A percentile compares a stretch with the other conserved stretches of the same genome.
Evolutionary conservation across 2,329 filamentous ascomycete species (phyloP).

Genomic region (Pseudogymnoascus verrucosus): DNA sequence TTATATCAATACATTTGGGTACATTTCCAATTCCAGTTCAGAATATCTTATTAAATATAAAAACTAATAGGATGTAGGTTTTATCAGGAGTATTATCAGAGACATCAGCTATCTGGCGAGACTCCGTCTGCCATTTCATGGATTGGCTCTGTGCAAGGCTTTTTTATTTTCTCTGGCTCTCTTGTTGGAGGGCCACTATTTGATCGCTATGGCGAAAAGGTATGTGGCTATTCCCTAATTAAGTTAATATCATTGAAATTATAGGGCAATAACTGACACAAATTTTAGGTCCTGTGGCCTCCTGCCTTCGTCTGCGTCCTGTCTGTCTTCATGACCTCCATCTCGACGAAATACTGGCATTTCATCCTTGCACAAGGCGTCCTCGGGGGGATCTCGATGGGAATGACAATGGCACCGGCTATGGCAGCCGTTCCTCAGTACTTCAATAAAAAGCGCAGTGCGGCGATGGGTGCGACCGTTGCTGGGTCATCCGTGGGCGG

Average conservation of each 20-base stretch:
- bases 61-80: slow-evolving; percentile 30
- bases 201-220: slow-evolving; percentile 53
- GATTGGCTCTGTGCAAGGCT: slow-evolving; percentile 50
- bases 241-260: not conserved
- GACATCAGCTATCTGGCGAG: slow-evolving; percentile 37
- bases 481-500: slow-evolving; percentile 43
- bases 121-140: slow-evolving; percentile 47
- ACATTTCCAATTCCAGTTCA: not conserved
- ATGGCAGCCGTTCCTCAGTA: slow-evolving; percentile 37
- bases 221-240: not conserved
- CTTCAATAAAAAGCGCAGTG: slow-evolving; percentile 40
- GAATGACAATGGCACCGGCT: slow-evolving; percentile 37
- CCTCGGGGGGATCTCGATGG: slow-evolving; percentile 37
- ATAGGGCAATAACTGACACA: slow-evolving; percentile 6
- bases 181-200: slow-evolving; percentile 51
- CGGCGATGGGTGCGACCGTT: slow-evolving; percentile 41
- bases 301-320: slow-evolving; percentile 50
- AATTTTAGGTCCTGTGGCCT: slow-evolving; percentile 36
- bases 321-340: slow-evolving; percentile 54
- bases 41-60: not conserved
- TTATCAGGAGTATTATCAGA: slow-evolving; percentile 51
- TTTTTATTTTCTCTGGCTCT: slow-evolving; percentile 42
- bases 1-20: slow-evolving; percentile 41
- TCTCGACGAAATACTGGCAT: slow-evolving; percentile 48
- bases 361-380: slow-evolving; percentile 42